These are phyloP conservation scores for Eucalyptus shirleyi DNA, from an alignment of 345 rosid species.

Conservation along the genomic window DNA sequence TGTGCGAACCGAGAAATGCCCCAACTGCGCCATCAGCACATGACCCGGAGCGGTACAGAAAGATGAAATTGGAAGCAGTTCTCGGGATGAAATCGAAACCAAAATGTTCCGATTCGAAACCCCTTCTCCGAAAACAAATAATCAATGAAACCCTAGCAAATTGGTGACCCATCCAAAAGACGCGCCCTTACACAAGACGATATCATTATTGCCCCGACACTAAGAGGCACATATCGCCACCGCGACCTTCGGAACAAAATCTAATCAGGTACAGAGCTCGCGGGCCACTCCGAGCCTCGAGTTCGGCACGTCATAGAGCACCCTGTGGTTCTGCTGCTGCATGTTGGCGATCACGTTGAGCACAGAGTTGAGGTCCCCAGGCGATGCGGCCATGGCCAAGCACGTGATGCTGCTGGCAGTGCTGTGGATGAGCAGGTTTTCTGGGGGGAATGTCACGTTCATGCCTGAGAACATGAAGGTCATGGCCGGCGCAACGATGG, in stretches of 20 bases:
- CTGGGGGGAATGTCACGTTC: constrained; percentile 11
- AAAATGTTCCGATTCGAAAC: neutral
- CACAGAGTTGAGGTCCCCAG: constrained; percentile 14
- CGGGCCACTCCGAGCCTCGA: constrained; percentile 14
- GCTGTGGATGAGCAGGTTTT: constrained; percentile 19
- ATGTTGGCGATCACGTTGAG: constrained; percentile 23
- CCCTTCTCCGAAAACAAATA: neutral
- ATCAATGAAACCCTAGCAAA: neutral
- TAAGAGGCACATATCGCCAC: neutral
- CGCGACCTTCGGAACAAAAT: neutral
- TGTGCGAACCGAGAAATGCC: neutral
- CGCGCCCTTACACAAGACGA: neutral
- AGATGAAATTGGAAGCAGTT: neutral
- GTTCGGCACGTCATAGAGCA: constrained; percentile 15
- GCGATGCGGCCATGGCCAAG: constrained; percentile 16
- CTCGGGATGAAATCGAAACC: neutral
- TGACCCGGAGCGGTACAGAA: neutral
- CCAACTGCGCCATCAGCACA: neutral
- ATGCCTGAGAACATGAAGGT: constrained; percentile 16
- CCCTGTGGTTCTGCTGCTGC: constrained; percentile 28
- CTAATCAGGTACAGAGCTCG: neutral
- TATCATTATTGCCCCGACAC: neutral
- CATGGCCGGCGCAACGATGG: constrained; percentile 17
- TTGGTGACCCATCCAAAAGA: neutral
- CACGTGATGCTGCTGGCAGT: constrained; percentile 9